Evolutionary conservation across 805 yeast species (phyloP), one percentile per base, ranked within the genome.

Genomic region (Lipomyces chichibuensis): DNA sequence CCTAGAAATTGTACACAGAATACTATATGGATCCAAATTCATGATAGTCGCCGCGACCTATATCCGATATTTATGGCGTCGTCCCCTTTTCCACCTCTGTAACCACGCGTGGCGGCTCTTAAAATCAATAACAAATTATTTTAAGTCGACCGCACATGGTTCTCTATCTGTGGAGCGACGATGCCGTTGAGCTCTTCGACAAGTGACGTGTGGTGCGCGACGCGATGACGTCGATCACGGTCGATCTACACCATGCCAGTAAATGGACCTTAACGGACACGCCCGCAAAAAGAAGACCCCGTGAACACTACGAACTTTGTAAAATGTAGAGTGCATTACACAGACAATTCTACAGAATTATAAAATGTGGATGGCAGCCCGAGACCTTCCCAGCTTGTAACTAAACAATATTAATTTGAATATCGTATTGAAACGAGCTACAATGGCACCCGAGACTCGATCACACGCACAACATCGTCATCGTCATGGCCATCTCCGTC

Each of bases 401-500:
- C 54, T 51, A 25, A 20, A 7, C 27, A 20, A 2, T 20, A 51
- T 11, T 7, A 29, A 29, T 29, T 29, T 9, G 27, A 20, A 9
- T 9, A 51, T 17, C 54, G 1, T 29, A 29, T 29, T 29, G 7
- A 5, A 29, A 29, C n/a, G 14, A 25, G 27, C 54, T 52, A 20
- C 56, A 29, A 25, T 25, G 56, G 29, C 33, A 1, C 55, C 55
- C 13, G 55, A 52, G 25, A 52, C 55, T n/a, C 27, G 55, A 52
- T 52, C 55, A 3, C 56, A 52, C 54, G n/a, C 23, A 5, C 54
- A 51, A 37, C 57, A 29, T 9, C 53, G 53, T 20, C 27, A 23
- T 17, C 53, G 53, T 20, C 27, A 23, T 17, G 27, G 53, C 32
- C 59, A 25, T 39, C 59, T 56, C 29, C 59, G 59, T 14, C 59